Evolutionary conservation across 352 stramenopile genomes (phyloP).

Genomic region (Phytopythium sindhum): DNA sequence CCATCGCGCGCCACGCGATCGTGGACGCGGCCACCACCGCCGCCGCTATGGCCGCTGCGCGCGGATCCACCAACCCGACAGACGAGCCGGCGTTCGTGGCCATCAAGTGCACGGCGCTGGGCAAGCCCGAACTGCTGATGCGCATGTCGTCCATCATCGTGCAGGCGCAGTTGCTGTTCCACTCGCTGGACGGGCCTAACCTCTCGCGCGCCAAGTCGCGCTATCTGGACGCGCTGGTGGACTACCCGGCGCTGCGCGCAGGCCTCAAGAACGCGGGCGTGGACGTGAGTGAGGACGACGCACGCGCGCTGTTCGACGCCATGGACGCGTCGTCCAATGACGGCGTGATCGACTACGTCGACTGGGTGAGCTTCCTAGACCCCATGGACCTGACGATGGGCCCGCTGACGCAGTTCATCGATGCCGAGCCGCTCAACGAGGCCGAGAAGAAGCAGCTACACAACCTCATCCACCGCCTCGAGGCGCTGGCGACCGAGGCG

Average conservation of each 20-base stretch:
- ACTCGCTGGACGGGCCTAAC: constrained; percentile 86
- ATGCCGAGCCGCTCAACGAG: constrained; percentile 70
- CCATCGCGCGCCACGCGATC: constrained; percentile 82
- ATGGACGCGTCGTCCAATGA: constrained; percentile 66
- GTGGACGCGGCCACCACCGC: constrained; percentile 53
- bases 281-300: constrained; percentile 57
- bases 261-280: constrained; percentile 68
- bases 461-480: constrained; percentile 86
- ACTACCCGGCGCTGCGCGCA: constrained; percentile 72
- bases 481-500: constrained; percentile 71
- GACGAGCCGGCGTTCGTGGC: constrained; percentile 91
- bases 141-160: constrained; percentile 93
- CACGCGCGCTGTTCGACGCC: constrained; percentile 58
- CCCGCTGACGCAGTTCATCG: constrained; percentile 84
- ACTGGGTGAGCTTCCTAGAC: constrained; percentile 93
- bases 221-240: constrained; percentile 76
- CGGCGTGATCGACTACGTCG: constrained; percentile 91
- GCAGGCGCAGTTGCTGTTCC: constrained; percentile 90
- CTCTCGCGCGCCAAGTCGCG: constrained; percentile 79
- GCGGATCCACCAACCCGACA: constrained; percentile 16
- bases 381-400: constrained; percentile 89
- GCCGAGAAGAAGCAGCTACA: constrained; percentile 90
- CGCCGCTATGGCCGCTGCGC: constrained; percentile 2
- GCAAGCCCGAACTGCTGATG: constrained; percentile 95
- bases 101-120: constrained; percentile 97